phyloP scores from a whole-genome alignment of 805 yeast genomes.

The Yamadazyma akitaensis region DNA sequence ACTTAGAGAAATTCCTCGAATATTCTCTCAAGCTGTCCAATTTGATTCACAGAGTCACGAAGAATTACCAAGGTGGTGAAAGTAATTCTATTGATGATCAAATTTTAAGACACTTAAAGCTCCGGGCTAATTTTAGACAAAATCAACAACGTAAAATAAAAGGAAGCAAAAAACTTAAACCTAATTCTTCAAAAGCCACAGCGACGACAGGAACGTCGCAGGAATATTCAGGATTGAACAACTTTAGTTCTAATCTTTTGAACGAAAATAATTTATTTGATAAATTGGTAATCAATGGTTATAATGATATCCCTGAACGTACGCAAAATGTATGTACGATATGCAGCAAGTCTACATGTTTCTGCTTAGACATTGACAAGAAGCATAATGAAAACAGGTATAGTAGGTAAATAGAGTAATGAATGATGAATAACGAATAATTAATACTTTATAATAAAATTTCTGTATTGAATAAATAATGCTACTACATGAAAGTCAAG shows the following conservation, averaged over 20 bases:
- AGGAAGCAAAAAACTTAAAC: slow-evolving; percentile 5
- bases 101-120: slow-evolving; percentile 21
- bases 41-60: slow-evolving; percentile 39
- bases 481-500: slow-evolving; percentile 41
- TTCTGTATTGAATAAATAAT: slow-evolving; percentile 6
- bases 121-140: slow-evolving; percentile 17
- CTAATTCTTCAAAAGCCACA: background rate
- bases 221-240: background rate
- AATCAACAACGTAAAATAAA: slow-evolving; percentile 5
- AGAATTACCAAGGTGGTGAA: slow-evolving; percentile 16
- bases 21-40: slow-evolving; percentile 36
- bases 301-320: slow-evolving; percentile 4
- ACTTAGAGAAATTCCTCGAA: slow-evolving; percentile 37
- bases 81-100: slow-evolving; percentile 19
- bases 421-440: slow-evolving; percentile 6
- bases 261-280: slow-evolving; percentile 17
- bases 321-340: slow-evolving; percentile 36
- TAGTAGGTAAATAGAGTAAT: background rate
- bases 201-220: background rate
- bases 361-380: slow-evolving; percentile 39
- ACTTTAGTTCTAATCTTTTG: slow-evolving; percentile 10
- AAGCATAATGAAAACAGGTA: slow-evolving; percentile 1
- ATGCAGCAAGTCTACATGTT: slow-evolving; percentile 33
- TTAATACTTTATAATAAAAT: background rate
- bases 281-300: slow-evolving; percentile 14